These are phyloP conservation scores for Aspergillus mulundensis DNA, from an alignment of 495 filamentous ascomycete genomes.

Conservation along the genomic window DNA sequence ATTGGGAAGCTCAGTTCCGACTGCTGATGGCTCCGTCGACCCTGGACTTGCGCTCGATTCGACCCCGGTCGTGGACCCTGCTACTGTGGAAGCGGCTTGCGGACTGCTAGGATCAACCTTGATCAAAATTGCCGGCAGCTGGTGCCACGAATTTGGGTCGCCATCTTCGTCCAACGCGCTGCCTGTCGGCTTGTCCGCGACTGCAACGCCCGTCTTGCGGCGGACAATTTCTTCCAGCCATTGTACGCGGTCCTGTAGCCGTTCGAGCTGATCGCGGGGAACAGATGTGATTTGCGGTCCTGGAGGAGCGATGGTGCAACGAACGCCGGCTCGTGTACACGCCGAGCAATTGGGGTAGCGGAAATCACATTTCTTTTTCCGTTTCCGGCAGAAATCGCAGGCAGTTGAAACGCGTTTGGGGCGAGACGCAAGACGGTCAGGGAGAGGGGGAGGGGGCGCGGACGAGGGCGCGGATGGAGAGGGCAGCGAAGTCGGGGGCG, in stretches of 20 bases:
- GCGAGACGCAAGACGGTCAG: conserved; percentile 6
- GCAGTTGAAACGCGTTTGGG: conserved; percentile 45
- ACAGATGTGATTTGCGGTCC: conserved; percentile 43
- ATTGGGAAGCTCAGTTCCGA: conserved; percentile 38
- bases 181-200: conserved; percentile 34
- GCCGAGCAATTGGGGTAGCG: conserved; percentile 51
- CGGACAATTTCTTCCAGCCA: conserved; percentile 45
- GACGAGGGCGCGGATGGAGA: not conserved
- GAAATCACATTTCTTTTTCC: conserved; percentile 55
- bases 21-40: conserved; percentile 18
- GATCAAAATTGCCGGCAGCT: conserved; percentile 41
- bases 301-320: conserved; percentile 45
- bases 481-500: not conserved
- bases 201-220: conserved; percentile 34
- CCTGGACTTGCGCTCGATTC: conserved; percentile 25
- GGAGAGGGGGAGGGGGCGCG: conserved; percentile 1
- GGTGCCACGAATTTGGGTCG: conserved; percentile 42
- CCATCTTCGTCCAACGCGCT: conserved; percentile 35
- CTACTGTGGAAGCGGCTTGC: conserved; percentile 9
- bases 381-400: conserved; percentile 50
- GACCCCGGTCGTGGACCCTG: conserved; percentile 19
- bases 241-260: conserved; percentile 48
- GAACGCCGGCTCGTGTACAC: conserved; percentile 48
- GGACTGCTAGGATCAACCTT: conserved; percentile 29
- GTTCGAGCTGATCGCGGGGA: conserved; percentile 47